These are phyloP conservation scores for Trichophyton simii DNA, from an alignment of 2,329 filamentous ascomycete genomes.

Conservation along the genomic window DNA sequence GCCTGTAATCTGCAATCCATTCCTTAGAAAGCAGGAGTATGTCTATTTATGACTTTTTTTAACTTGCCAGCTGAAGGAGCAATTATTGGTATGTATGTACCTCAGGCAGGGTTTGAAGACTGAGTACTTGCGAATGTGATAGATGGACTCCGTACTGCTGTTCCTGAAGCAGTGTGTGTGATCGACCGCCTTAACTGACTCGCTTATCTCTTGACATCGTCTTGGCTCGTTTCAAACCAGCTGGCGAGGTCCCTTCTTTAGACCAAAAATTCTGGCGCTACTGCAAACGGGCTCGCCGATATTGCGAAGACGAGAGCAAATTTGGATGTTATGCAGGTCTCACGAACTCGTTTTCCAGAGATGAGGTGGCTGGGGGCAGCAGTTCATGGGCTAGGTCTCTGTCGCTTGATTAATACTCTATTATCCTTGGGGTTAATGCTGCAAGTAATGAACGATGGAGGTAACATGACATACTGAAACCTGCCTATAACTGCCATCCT, in stretches of 20 bases:
- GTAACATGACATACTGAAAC: constrained; percentile 2
- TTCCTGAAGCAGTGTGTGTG: neutral
- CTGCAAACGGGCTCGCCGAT: neutral
- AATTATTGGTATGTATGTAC: neutral
- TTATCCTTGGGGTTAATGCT: constrained; percentile 1
- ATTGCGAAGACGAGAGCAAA: neutral
- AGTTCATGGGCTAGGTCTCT: neutral
- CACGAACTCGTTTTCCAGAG: neutral
- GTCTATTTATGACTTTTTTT: neutral
- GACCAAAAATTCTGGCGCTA: neutral
- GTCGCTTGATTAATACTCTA: neutral
- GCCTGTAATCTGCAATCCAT: neutral
- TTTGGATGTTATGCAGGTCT: constrained; percentile 2
- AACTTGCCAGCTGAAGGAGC: neutral
- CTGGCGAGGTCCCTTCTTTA: neutral
- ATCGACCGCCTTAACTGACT: constrained; percentile 4
- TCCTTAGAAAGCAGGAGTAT: neutral
- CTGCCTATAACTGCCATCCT: neutral
- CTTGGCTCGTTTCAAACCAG: neutral
- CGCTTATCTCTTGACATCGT: neutral
- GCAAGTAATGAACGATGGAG: constrained; percentile 2
- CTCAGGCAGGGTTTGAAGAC: neutral
- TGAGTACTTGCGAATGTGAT: neutral
- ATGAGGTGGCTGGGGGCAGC: neutral
- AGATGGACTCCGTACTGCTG: neutral